Evolutionary conservation across 306 rosid species (phyloP), one percentile per base, ranked within the genome.

Genomic region (Bauhinia variegata): DNA sequence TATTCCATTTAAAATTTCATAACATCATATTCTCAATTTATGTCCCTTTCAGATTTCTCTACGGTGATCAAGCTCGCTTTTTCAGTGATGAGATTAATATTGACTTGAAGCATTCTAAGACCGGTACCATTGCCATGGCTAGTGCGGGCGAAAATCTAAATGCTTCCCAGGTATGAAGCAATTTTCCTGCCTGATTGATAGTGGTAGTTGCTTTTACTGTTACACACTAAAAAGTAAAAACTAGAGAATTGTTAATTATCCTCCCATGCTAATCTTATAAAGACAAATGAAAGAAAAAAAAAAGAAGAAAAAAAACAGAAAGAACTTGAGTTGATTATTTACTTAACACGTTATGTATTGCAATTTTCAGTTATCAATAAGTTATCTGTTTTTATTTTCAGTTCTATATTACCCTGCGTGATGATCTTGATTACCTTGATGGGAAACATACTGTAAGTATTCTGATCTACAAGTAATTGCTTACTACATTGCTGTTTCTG

Each of bases 101-200:
- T 38, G 96, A 89, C 81, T 84, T 93, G 70, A 93, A 93, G 87
- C 98, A 93, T 85, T 71, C 97, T 8, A 93, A 86, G 84, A 86
- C 82, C 4, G 98, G 95, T 60, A 89, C 93, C 1, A 73, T 92
- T 82, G 84, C 96, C 69, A 92, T 92, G 96, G 98, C 98, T 34
- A 89, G 96, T 79, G 98, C 89, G 3, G 98, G 98, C 62, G 96
- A 89, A 83, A 89, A 92, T 76, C 85, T 92, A 49, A 92, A 92
- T 84, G 98, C 98, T 70, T 92, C 98, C 65, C 96, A 92, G 95
- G 98, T 92, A 77, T 65, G 13, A 9, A 62, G 65, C 48, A 67
- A 48, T 15, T 46, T 67, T n/a, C 2, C 15, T 50, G 16, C 54
- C 34, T 36, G 46, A 41, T 14, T 47, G 41, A 52, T 41, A 8